phyloP scores from a whole-genome alignment of 1,284 basidiomycete genomes.

The Bjerkandera adusta region DNA sequence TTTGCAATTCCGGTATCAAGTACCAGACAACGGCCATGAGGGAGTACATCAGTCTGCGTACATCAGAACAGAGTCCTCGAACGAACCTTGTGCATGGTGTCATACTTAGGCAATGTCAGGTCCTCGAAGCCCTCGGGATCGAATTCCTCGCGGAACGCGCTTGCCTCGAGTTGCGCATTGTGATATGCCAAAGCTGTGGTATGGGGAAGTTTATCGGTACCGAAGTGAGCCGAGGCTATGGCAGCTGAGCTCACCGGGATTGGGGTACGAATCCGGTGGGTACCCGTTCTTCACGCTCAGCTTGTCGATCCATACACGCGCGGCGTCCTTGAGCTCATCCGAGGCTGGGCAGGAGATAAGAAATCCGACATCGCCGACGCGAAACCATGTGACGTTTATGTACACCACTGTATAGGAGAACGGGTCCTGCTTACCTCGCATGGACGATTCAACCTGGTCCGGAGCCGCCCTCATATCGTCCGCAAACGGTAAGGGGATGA shows the following conservation, averaged over 20 bases:
- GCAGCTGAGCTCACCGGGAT: conserved; percentile 68
- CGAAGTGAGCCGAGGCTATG: conserved; percentile 5
- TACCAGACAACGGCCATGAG: conserved; percentile 11
- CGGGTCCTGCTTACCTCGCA: conserved; percentile 38
- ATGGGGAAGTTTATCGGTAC: conserved; percentile 15
- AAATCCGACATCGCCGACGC: not conserved
- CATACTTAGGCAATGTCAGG: conserved; percentile 75
- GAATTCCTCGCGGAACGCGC: conserved; percentile 87
- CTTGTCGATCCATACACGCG: conserved; percentile 76
- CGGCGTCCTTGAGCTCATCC: conserved; percentile 66
- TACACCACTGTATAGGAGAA: not conserved
- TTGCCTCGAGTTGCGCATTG: conserved; percentile 87
- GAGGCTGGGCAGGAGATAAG: conserved; percentile 49
- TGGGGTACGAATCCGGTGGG: conserved; percentile 87
- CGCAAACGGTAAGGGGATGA: conserved; percentile 89
- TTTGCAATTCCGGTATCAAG: conserved; percentile 7
- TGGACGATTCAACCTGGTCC: conserved; percentile 47
- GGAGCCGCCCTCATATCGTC: conserved; percentile 90
- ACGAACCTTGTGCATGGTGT: conserved; percentile 76
- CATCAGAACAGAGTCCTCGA: conserved; percentile 1
- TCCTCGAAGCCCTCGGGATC: conserved; percentile 77
- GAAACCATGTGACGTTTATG: no score
- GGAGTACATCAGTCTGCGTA: conserved; percentile 7
- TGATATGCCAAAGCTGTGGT: conserved; percentile 73
- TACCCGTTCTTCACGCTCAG: conserved; percentile 82